A percentile compares a stretch with the other conserved stretches of the same genome.
These are phyloP conservation scores for Nannochloropsis gaditana DNA, from an alignment of 108 stramenopile genomes.

Conservation along the genomic window DNA sequence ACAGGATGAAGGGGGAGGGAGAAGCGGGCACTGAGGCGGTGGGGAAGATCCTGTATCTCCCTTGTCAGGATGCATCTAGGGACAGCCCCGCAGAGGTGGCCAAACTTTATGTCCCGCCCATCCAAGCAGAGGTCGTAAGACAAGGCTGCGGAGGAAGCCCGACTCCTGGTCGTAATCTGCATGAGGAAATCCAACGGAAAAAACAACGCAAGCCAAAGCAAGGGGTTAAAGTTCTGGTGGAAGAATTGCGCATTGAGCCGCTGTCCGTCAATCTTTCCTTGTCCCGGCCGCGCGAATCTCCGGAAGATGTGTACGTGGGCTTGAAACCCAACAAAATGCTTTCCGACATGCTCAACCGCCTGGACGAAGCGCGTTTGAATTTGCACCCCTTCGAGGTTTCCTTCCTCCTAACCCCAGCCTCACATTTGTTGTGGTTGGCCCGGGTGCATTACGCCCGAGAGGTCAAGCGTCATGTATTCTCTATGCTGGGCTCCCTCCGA, in stretches of 20 bases:
- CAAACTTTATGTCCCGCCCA: not conserved
- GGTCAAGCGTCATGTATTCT: slow-evolving; percentile 67
- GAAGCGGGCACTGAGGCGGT: not conserved
- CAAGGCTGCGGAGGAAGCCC: not conserved
- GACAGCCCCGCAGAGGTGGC: not conserved
- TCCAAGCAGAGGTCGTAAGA: not conserved
- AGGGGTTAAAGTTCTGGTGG: slow-evolving; percentile 25
- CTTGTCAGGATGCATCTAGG: not conserved
- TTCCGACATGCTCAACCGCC: slow-evolving; percentile 40
- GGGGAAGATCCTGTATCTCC: not conserved
- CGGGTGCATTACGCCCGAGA: slow-evolving; percentile 67
- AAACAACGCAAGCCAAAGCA: not conserved
- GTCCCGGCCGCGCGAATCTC: slow-evolving; percentile 29
- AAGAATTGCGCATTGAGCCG: not conserved
- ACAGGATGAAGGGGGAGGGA: not conserved
- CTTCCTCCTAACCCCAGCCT: not conserved
- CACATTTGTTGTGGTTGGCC: not conserved
- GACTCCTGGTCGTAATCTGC: not conserved
- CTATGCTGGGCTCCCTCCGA: slow-evolving; percentile 68
- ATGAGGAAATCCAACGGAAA: not conserved
- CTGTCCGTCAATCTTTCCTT: slow-evolving; percentile 33
- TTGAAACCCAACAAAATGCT: slow-evolving; percentile 41
- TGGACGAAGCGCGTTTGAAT: slow-evolving; percentile 51
- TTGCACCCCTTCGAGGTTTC: slow-evolving; percentile 24
- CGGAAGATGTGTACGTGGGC: slow-evolving; percentile 34